Conservation (phyloP, 108 stramenopile genomes). For the Cyclotella choctawhatcheeana region DNA sequence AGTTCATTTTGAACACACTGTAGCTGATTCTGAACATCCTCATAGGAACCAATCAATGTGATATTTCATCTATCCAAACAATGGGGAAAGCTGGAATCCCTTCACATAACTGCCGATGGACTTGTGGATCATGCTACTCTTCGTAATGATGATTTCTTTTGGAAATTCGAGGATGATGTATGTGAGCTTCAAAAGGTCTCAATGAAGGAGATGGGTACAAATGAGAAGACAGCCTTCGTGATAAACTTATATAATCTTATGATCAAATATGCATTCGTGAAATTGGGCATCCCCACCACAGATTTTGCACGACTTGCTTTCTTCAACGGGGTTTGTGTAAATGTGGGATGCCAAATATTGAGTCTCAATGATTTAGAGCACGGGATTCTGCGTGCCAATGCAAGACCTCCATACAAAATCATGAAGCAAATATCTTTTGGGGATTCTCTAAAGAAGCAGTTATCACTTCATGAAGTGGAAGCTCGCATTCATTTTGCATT, state of each 20-base stretch:
- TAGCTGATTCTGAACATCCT: neutral
- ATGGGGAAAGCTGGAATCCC: conserved; percentile 40
- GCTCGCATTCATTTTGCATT: conserved; percentile 80
- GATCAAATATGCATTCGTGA: conserved; percentile 76
- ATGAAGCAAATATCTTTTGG: conserved; percentile 10
- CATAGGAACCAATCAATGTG: conserved; percentile 35
- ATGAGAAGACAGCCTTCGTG: conserved; percentile 49
- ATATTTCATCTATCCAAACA: conserved; percentile 30
- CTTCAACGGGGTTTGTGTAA: conserved; percentile 50
- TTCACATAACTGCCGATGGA: conserved; percentile 32
- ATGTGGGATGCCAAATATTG: conserved; percentile 46
- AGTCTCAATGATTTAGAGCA: conserved; percentile 74
- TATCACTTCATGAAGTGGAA: conserved; percentile 40
- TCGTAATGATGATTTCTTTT: conserved; percentile 30
- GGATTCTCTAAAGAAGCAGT: conserved; percentile 18
- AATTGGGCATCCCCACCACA: conserved; percentile 54
- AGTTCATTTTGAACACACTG: neutral
- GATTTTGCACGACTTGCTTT: conserved; percentile 31
- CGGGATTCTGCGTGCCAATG: conserved; percentile 70
- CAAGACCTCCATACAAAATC: conserved; percentile 36
- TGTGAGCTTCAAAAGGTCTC: conserved; percentile 63
- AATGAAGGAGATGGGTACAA: conserved; percentile 41
- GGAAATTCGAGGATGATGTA: conserved; percentile 63
- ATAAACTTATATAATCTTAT: conserved; percentile 84
- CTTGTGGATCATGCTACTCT: conserved; percentile 48